Base-by-base conservation (phyloP, 495 filamentous ascomycete species). In the Penicillium bialowiezense region DNA sequence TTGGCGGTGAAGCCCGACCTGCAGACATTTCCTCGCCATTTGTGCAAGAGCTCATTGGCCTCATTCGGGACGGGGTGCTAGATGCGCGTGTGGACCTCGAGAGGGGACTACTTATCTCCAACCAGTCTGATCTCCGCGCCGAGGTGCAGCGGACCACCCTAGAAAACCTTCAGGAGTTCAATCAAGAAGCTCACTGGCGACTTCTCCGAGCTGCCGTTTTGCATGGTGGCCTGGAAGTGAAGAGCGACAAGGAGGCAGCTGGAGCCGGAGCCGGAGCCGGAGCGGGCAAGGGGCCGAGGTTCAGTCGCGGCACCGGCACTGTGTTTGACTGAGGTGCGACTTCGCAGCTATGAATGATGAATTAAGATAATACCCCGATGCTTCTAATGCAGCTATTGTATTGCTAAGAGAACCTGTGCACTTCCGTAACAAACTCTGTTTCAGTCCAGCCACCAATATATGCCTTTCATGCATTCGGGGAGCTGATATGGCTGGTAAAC, bases 41-140 rank as follows among this genome's bases (percentile, higher is more conserved):
- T 42, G 86, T 90, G 52, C 76, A 82, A 31, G 90, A 96, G 65
- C 74, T 97, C 17, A 77, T 85, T 23, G 58, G 58, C 2, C 86
- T 98, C 76, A 96, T 98, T 57, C 74, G 83, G 50, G 66, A 69
- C 2, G 84, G 82, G 7, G 74, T 75, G 1, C 69, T 98, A n/a
- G 72, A 90, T 40, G 89, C 88, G 0, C 80, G 91, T 32, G 86
- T 98, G 43, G 89, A 98, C 58, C 80, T 89, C 0, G 86, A 92
- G 47, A 87, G 91, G 54, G 75, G 78, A 51, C 81, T 92, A 63
- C 78, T 98, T 3, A 80, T 87, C 6, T 82, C 86, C 5, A 85
- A 84, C 17, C 75, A 83, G 31, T 71, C 70, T 20, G 78, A 92
- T 41, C 64, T 81, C 4, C 82, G 91, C 36, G 62, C 68, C 5